These are phyloP conservation scores for Jatropha curcas DNA, from an alignment of 345 rosid species.

Conservation along the genomic window DNA sequence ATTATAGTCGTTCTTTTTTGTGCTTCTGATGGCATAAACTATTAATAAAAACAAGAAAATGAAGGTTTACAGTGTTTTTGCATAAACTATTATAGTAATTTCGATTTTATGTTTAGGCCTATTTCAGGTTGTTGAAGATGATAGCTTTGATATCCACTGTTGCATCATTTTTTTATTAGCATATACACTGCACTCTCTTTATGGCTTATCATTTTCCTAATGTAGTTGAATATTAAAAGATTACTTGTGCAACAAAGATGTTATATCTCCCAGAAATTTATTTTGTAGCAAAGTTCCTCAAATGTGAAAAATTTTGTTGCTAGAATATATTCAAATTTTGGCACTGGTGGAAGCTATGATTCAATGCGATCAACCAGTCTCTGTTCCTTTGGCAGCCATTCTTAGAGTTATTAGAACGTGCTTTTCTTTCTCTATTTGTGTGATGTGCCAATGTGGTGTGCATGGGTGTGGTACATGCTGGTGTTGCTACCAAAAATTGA, in stretches of 20 bases:
- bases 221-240: neutral
- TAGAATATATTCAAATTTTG: neutral
- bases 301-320: neutral
- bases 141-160: constrained; percentile 2
- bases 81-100: neutral
- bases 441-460: too few species aligned
- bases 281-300: neutral
- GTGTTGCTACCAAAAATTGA: neutral
- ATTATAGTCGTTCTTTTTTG: neutral
- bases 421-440: too few species aligned
- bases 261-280: neutral
- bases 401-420: neutral
- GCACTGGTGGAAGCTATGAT: neutral
- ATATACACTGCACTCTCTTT: neutral
- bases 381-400: neutral
- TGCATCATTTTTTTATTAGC: too few species aligned
- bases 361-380: neutral
- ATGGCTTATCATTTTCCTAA: neutral
- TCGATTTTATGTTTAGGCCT: neutral
- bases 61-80: neutral
- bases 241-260: neutral
- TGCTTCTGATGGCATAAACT: neutral
- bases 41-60: neutral
- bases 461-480: too few species aligned
- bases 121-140: neutral